Evolutionary conservation across 352 stramenopile genomes (phyloP).

Genomic region (Globisporangium lucens): DNA sequence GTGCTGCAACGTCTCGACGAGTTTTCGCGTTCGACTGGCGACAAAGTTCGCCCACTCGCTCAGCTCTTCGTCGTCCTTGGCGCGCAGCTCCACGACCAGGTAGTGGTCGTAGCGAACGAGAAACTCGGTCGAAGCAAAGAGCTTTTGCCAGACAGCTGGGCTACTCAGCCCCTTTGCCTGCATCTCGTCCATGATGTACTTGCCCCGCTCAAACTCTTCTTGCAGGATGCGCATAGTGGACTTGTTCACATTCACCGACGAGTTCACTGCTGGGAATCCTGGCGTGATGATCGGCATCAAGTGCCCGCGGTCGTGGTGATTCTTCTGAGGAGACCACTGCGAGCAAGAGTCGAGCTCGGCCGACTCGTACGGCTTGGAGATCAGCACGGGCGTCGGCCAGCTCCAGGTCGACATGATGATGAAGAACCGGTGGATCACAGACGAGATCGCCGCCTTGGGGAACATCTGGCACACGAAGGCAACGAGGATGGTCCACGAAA

Average conservation of each 20-base stretch:
- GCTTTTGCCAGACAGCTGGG: conserved; percentile 65
- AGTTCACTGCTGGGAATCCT: conserved; percentile 81
- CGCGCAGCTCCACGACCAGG: conserved; percentile 57
- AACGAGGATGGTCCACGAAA: conserved; percentile 85
- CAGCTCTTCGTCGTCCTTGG: conserved; percentile 53
- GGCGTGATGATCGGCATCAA: conserved; percentile 88
- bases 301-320: conserved; percentile 76
- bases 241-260: conserved; percentile 77
- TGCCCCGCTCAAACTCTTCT: conserved; percentile 73
- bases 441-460: conserved; percentile 66
- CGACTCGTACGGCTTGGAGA: conserved; percentile 59
- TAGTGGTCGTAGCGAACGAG: conserved; percentile 85
- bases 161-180: conserved; percentile 54
- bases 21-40: conserved; percentile 74
- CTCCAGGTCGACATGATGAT: conserved; percentile 70
- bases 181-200: conserved; percentile 77
- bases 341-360: conserved; percentile 26
- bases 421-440: conserved; percentile 80
- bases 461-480: conserved; percentile 88
- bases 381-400: conserved; percentile 78
- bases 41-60: conserved; percentile 76
- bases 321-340: conserved; percentile 73
- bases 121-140: conserved; percentile 76
- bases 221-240: conserved; percentile 73
- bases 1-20: conserved; percentile 80